These are phyloP conservation scores for Soucietia sequanensis DNA, from an alignment of 805 yeast species.

Conservation along the genomic window DNA sequence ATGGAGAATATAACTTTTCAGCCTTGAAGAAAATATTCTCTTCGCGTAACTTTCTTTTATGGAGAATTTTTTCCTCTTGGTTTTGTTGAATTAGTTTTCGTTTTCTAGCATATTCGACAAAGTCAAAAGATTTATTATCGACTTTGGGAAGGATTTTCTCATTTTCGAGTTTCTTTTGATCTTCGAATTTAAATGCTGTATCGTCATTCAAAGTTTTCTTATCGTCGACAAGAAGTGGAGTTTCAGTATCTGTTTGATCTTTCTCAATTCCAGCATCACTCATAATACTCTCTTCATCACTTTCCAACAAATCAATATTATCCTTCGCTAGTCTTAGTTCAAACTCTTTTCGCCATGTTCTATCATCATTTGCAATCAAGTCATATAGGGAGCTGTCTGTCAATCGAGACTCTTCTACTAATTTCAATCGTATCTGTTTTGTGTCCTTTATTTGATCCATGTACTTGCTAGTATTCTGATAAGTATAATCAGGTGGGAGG, in stretches of 20 bases:
- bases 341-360: constrained; percentile 24
- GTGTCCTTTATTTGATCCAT: constrained; percentile 66
- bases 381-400: constrained; percentile 77
- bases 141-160: background rate
- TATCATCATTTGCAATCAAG: constrained; percentile 44
- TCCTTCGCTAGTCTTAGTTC: constrained; percentile 24
- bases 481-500: constrained; percentile 93
- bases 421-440: constrained; percentile 61
- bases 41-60: constrained; percentile 19
- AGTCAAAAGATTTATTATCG: constrained; percentile 40
- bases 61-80: constrained; percentile 18
- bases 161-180: background rate
- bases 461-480: constrained; percentile 70
- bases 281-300: constrained; percentile 19
- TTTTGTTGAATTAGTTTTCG: constrained; percentile 39
- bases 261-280: constrained; percentile 12
- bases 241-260: constrained; percentile 5
- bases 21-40: constrained; percentile 36
- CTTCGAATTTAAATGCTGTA: constrained; percentile 9
- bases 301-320: constrained; percentile 12
- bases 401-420: constrained; percentile 76
- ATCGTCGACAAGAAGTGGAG: constrained; percentile 6
- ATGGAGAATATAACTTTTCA: constrained; percentile 38
- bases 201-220: constrained; percentile 3
- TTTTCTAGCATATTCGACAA: constrained; percentile 54